Base-by-base conservation (phyloP, 331 rosid species). In the Quercus lobata region DNA sequence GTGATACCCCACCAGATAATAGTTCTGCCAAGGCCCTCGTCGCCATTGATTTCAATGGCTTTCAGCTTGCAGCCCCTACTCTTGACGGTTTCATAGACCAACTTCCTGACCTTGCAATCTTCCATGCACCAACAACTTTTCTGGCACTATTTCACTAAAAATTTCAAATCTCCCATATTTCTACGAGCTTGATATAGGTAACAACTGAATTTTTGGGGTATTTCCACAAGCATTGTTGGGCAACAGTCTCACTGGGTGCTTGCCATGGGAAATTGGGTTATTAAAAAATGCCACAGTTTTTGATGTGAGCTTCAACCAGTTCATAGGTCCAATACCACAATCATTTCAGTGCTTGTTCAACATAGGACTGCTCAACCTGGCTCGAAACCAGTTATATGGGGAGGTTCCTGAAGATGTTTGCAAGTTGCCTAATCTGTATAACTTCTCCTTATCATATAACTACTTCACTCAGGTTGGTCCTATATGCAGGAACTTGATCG, bases 121-220 rank as follows among this genome's bases (percentile, higher is more conserved):
- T 88, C 73, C 91, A 88, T 30, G 91, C 88, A 83, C 91, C 76
- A 88, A 88, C 81, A 81, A 83, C 41, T 85, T 88, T 56, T 57
- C 86, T 3, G 91, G 86, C 73, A 83, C 62, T 10, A 15, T 85
- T 54, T 57, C 91, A 0, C 77, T 83, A 4, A 83, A 78, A 30
- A 70, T 81, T 24, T 78, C 86, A 61, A 57, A 58, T 6, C 86
- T 88, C 3, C 62, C 18, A 66, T 78, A 55, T 71, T 82, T 88
- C 15, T 88, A 75, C 22, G 89, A 88, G 83, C 83, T 88, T 6
- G 91, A 88, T 58, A 6, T 88, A 57, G 85, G 91, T 80, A 88
- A 88, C 86, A 85, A 85, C 78, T 57, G 69, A 32, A 55, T 88
- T 21, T 34, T 30, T 5, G 91, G 91, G 35, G 24, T 56, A 5